Base-by-base conservation (phyloP, 805 yeast species). In the Yarrowia phangngaensis region DNA sequence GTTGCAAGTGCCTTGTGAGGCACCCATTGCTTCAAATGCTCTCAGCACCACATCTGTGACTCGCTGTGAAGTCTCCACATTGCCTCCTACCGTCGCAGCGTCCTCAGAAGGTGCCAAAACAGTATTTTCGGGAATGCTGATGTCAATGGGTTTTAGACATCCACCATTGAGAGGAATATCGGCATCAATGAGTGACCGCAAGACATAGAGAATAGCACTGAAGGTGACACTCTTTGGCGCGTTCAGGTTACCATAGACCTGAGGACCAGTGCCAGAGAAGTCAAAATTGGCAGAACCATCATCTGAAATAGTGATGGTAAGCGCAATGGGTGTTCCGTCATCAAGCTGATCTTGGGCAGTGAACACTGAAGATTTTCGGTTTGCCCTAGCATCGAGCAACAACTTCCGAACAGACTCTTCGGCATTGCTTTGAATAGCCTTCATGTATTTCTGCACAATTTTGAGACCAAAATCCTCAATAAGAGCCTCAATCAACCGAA, bases 81-180 rank as follows among this genome's bases (percentile, higher is more conserved):
- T 90, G 7, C 96, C 96, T 34, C 89, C 92, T 14, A 90, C 97
- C 27, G 87, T 95, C 2, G 97, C 98, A 36, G 94, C 90, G 12
- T 84, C 90, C 28, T 74, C 74, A 14, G 80, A 76, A 2, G 97
- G 97, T 19, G 82, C 74, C 11, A 92, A 68, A 12, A 84, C 66
- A 3, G 83, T 76, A 8, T 75, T 75, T 34, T 71, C 69, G 4
- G 89, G 89, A 36, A 82, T 76, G 2, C 66, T 67, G 20, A 90
- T 78, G 6, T 78, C 69, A 43, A 90, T 77, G 0, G 97, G 96
- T 45, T 75, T 70, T 55, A 90, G 70, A 63, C 96, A 90, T 7
- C 98, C 97, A 62, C 88, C 95, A 62, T 90, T 90, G 60, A 90
- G 71, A 0, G 98, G 98, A 51, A 90, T 88, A 54, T 84, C 88